Conservation (phyloP, 192 early-diverging fungal species). For the Jimgerdemannia flammicorona region DNA sequence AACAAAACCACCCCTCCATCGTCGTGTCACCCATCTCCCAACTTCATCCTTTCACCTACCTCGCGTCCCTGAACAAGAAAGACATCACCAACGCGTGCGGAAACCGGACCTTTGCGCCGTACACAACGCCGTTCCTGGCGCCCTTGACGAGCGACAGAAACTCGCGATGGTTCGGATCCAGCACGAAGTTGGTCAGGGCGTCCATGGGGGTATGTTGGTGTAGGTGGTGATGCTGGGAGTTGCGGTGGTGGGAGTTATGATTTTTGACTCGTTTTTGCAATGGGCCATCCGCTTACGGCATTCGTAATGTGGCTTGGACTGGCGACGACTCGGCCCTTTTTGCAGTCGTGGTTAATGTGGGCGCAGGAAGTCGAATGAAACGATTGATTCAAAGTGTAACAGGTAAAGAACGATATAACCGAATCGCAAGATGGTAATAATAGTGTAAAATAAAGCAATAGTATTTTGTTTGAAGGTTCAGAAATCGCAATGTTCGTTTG, state of each 20-base stretch:
- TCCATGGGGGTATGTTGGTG: conserved; percentile 22
- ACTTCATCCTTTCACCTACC: conserved; percentile 20
- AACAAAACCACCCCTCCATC: background rate
- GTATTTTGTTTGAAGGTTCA: too few species aligned
- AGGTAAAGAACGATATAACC: too few species aligned
- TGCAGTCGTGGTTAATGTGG: too few species aligned
- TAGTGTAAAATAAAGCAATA: too few species aligned
- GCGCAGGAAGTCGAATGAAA: too few species aligned
- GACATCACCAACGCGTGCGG: conserved; percentile 99
- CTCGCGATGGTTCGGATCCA: conserved; percentile 77
- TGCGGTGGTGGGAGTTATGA: background rate
- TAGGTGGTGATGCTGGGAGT: background rate
- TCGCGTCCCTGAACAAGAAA: conserved; percentile 81
- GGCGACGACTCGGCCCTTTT: too few species aligned
- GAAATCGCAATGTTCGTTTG: too few species aligned
- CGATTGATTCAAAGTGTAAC: too few species aligned
- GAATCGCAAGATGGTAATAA: too few species aligned
- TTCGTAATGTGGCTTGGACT: too few species aligned
- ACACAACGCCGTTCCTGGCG: conserved; percentile 92
- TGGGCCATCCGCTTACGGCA: too few species aligned
- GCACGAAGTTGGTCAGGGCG: conserved; percentile 42
- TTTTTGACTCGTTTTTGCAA: background rate
- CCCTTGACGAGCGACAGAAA: conserved; percentile 84
- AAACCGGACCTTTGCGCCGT: conserved; percentile 94
- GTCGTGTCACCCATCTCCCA: background rate